Base-by-base conservation (phyloP, 768 basidiomycete genomes). In the Podaxis sp. region DNA sequence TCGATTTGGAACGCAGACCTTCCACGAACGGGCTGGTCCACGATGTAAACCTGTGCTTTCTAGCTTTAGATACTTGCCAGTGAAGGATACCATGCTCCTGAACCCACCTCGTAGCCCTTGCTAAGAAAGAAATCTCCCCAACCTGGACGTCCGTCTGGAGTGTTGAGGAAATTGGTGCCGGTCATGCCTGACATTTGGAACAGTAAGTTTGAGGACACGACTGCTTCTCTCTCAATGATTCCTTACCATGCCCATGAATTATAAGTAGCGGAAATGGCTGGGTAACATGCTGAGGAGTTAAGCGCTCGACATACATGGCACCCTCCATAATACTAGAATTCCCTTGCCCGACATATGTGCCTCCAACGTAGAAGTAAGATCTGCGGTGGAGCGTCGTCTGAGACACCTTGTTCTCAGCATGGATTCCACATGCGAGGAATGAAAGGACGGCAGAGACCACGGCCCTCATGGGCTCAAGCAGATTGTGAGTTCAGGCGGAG, bases 101-200 rank as follows among this genome's bases (percentile, higher is more conserved):
- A 23, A 2, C 65, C 61, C 65, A 83, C 82, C 71, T 83, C 81
- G 61, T 81, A 83, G 35, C 81, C 82, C 63, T 78, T 63, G 53
- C 73, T 68, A 59, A 83, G 64, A 57, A 84, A 81, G 67, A 79
- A 82, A 68, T 84, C 82, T 18, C 78, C 78, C 82, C 82, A 84
- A 18, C 82, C 82, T 7, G 73, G 66, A 62, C 80, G 73, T 25
- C 80, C 81, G 65, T 84, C 82, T 1, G 82, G 81, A 0, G 82
- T 83, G 57, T 82, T 82, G 47, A 84, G 66, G 66, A 82, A 80
- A 56, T 74, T 80, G 14, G 79, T 76, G 42, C 80, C 82, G 5
- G 81, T 82, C 82, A 82, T 82, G 23, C 77, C 76, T 77, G 18
- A 40, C 21, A 10, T 16, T 42, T 16, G 42, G 4, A 42, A 42